These are phyloP conservation scores for Talaromyces sp. DNA, from an alignment of 2,329 filamentous ascomycete species.

Conservation along the genomic window DNA sequence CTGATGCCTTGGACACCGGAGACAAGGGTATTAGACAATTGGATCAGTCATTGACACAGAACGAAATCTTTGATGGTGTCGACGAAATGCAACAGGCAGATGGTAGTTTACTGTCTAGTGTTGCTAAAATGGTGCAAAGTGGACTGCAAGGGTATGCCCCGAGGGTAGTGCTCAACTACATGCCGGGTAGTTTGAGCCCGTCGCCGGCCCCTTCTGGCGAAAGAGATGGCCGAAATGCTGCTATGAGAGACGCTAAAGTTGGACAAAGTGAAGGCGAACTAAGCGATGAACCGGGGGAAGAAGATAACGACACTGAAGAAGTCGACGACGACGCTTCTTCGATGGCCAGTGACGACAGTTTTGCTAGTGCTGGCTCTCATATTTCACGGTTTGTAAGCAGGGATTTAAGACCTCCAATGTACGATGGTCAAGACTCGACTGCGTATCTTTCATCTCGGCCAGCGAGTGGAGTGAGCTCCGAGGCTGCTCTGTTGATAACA, in stretches of 20 bases:
- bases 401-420: background rate
- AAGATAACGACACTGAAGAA: background rate
- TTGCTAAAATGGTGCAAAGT: slow-evolving; percentile 33
- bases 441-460: background rate
- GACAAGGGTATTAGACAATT: slow-evolving; percentile 2
- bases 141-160: slow-evolving; percentile 48
- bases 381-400: background rate
- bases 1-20: background rate
- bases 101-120: slow-evolving; percentile 31
- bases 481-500: background rate
- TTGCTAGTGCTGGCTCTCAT: slow-evolving; percentile 28
- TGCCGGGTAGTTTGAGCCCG: slow-evolving; percentile 33
- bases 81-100: slow-evolving; percentile 19
- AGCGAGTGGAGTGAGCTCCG: background rate
- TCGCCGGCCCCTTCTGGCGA: slow-evolving; percentile 14
- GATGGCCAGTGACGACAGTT: slow-evolving; percentile 22
- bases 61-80: slow-evolving; percentile 4
- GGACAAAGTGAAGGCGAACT: background rate
- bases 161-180: slow-evolving; percentile 46
- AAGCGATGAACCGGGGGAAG: background rate
- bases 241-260: background rate
- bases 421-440: background rate
- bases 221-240: background rate
- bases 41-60: slow-evolving; percentile 1
- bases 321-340: slow-evolving; percentile 20